Conservation (phyloP, 345 rosid species). For the Triadica sebifera region DNA sequence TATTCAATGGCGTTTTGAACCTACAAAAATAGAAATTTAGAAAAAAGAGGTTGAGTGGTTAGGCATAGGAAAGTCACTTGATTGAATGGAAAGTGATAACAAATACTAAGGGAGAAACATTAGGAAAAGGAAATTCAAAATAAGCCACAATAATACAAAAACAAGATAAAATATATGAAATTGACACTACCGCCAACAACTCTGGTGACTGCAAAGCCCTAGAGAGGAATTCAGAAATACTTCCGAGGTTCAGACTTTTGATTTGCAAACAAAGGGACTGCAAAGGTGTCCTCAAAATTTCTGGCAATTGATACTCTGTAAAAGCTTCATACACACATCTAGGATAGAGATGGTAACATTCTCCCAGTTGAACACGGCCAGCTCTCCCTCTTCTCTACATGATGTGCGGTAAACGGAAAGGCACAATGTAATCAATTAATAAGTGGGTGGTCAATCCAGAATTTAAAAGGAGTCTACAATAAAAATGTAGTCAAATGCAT, state of each 20-base stretch:
- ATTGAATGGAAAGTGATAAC: neutral
- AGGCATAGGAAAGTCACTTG: neutral
- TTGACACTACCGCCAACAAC: constrained; percentile 57
- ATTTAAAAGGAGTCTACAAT: neutral
- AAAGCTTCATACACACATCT: constrained; percentile 80
- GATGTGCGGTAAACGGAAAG: constrained; percentile 16
- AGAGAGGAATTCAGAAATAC: constrained; percentile 75
- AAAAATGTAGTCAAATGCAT: neutral
- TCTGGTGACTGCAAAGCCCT: constrained; percentile 93
- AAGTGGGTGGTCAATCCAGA: neutral
- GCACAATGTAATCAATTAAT: constrained; percentile 1
- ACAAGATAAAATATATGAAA: constrained; percentile 15
- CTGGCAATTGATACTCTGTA: constrained; percentile 87
- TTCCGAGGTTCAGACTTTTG: constrained; percentile 78
- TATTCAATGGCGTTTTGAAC: constrained; percentile 91
- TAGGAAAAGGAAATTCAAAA: neutral
- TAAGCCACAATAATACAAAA: constrained; percentile 1
- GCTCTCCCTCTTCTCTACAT: constrained; percentile 92
- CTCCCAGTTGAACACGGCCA: constrained; percentile 92
- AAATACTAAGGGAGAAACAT: neutral
- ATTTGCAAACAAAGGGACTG: constrained; percentile 94
- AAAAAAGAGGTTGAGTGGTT: neutral
- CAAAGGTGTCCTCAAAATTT: constrained; percentile 89
- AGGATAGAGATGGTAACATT: constrained; percentile 87
- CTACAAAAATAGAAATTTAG: constrained; percentile 33